Conservation (phyloP, 305 asterid species). For the Vinca major region DNA sequence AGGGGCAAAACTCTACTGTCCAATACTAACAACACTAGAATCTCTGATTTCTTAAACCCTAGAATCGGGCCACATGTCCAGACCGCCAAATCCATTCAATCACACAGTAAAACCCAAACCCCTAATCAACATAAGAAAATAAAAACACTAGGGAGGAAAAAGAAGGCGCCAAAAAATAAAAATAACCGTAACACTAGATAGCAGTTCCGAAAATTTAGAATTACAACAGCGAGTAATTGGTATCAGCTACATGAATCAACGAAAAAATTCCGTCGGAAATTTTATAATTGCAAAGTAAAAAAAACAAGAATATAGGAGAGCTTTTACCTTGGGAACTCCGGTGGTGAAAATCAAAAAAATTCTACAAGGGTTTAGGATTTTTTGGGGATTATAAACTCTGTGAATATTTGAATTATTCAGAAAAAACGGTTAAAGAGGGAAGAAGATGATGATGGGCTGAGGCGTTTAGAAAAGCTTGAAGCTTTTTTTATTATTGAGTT, state of each 20-base stretch:
- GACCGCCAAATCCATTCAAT: neutral
- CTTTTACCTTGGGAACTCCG: neutral
- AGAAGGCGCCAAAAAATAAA: constrained; percentile 13
- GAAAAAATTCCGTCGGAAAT: no score
- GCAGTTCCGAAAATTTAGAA: neutral
- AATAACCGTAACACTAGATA: neutral
- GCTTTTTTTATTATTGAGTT: neutral
- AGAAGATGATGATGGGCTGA: constrained; percentile 18
- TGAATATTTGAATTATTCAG: constrained; percentile 11
- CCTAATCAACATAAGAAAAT: neutral
- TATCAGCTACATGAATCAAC: no score
- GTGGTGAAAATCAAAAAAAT: neutral
- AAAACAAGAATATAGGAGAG: neutral
- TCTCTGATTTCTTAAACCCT: constrained; percentile 2
- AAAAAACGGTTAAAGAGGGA: constrained; percentile 1
- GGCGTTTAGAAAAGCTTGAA: neutral
- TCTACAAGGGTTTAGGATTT: constrained; percentile 12
- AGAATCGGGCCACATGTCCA: neutral
- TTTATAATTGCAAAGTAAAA: neutral
- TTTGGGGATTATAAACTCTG: neutral
- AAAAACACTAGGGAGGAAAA: neutral
- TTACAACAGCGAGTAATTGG: no score
- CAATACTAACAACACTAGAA: neutral
- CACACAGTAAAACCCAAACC: neutral
- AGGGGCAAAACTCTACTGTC: neutral